Conservation (phyloP, 2,329 filamentous ascomycete species). For the Thermothelomyces thermophilus region DNA sequence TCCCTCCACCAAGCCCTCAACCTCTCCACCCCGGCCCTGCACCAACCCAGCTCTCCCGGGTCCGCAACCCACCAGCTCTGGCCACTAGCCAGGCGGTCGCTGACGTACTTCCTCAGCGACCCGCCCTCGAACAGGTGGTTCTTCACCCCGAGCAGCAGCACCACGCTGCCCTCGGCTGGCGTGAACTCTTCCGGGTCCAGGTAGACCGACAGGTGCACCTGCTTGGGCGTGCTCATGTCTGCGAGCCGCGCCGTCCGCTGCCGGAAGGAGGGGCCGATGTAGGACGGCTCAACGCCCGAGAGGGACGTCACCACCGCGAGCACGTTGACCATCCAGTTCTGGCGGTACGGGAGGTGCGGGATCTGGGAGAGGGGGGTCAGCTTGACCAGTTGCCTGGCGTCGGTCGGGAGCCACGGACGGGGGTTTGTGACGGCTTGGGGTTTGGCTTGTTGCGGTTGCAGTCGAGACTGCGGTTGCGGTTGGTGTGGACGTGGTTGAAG, state of each 20-base stretch:
- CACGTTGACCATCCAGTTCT: slow-evolving; percentile 53
- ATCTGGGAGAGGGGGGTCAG: slow-evolving; percentile 46
- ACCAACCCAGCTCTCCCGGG: slow-evolving; percentile 42
- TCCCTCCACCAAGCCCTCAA: slow-evolving; percentile 21
- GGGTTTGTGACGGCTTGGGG: slow-evolving; percentile 15
- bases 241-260: slow-evolving; percentile 47
- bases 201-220: slow-evolving; percentile 48
- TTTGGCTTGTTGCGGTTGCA: background rate
- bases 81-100: slow-evolving; percentile 28
- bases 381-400: slow-evolving; percentile 40
- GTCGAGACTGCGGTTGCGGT: background rate
- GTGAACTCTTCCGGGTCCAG: slow-evolving; percentile 44
- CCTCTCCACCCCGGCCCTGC: slow-evolving; percentile 28
- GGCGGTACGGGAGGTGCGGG: slow-evolving; percentile 47
- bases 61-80: slow-evolving; percentile 47
- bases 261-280: slow-evolving; percentile 42
- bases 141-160: slow-evolving; percentile 49
- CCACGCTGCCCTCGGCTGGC: slow-evolving; percentile 42
- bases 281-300: slow-evolving; percentile 42
- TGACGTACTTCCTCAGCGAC: slow-evolving; percentile 38
- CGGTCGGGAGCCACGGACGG: slow-evolving; percentile 36
- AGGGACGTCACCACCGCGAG: slow-evolving; percentile 45
- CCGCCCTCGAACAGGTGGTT: slow-evolving; percentile 49
- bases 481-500: background rate
- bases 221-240: slow-evolving; percentile 46